Evolutionary conservation across 1,284 basidiomycete genomes (phyloP).

Genomic region (Earliella scabrosa): DNA sequence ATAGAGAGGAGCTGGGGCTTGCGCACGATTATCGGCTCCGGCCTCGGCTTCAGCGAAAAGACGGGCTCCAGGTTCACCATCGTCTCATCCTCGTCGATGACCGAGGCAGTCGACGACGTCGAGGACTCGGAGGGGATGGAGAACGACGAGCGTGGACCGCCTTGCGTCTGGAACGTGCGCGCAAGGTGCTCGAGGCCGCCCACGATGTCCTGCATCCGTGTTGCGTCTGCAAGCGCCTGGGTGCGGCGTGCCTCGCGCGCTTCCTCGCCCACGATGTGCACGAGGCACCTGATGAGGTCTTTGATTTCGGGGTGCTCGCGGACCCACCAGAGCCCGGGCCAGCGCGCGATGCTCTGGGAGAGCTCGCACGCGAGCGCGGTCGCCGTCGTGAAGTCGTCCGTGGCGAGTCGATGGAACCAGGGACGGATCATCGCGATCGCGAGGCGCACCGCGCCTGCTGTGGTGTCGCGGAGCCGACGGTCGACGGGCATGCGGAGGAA

Average conservation of each 20-base stretch:
- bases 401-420: conserved; percentile 61
- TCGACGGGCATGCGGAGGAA: conserved; percentile 61
- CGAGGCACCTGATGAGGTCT: conserved; percentile 58
- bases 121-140: conserved; percentile 9
- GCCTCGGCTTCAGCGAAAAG: conserved; percentile 10
- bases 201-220: conserved; percentile 51
- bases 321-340: conserved; percentile 70
- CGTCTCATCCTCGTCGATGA: conserved; percentile 22
- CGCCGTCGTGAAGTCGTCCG: conserved; percentile 53
- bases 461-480: conserved; percentile 63
- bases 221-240: conserved; percentile 45
- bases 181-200: conserved; percentile 51
- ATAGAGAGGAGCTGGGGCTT: background rate
- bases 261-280: conserved; percentile 65
- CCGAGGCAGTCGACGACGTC: conserved; percentile 20
- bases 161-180: conserved; percentile 36
- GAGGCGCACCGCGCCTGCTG: conserved; percentile 66
- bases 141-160: conserved; percentile 7
- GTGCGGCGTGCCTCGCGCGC: conserved; percentile 53
- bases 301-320: conserved; percentile 62
- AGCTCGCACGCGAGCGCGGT: conserved; percentile 54
- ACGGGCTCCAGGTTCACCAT: conserved; percentile 17
- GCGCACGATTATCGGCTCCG: background rate
- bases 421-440: conserved; percentile 67
- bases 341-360: conserved; percentile 63